Percentiles rank a stretch among this genome's conserved stretches.
These are phyloP conservation scores for Phenoliferia sp. DNA, from an alignment of 1,284 basidiomycete genomes.

Conservation along the genomic window DNA sequence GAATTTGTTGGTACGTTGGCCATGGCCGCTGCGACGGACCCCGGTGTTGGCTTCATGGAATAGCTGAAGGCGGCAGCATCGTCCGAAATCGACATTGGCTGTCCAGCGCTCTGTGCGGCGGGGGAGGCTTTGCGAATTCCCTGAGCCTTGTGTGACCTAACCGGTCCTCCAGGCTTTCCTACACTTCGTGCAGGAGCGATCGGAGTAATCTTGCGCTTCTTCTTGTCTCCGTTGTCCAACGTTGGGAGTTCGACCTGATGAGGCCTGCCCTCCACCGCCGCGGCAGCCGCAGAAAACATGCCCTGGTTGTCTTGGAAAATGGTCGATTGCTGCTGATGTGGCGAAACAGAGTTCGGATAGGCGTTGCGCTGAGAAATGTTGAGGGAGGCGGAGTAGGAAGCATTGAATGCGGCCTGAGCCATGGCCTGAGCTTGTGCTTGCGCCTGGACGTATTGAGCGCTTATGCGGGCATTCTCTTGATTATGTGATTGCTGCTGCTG, in stretches of 20 bases:
- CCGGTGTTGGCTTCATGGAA: background rate
- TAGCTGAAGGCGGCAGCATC: background rate
- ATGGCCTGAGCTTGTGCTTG: background rate
- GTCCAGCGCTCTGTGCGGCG: background rate
- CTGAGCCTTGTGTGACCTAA: background rate
- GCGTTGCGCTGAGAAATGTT: background rate
- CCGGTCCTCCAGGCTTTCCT: background rate
- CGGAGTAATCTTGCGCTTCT: constrained; percentile 3
- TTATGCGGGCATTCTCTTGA: background rate
- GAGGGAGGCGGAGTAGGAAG: constrained; percentile 2
- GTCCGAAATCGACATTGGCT: background rate
- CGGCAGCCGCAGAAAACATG: background rate
- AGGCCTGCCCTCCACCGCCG: too few species aligned
- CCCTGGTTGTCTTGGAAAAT: background rate
- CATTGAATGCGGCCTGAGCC: background rate
- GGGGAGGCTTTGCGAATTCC: background rate
- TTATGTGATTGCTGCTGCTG: background rate
- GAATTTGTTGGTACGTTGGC: background rate
- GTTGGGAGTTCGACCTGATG: background rate
- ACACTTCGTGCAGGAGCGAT: background rate
- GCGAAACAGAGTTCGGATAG: background rate
- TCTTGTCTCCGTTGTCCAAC: background rate
- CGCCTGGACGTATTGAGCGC: background rate
- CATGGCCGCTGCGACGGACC: background rate
- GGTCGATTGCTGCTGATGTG: background rate